These are phyloP conservation scores for Pythium aquatile DNA, from an alignment of 352 stramenopile species.

Conservation along the genomic window DNA sequence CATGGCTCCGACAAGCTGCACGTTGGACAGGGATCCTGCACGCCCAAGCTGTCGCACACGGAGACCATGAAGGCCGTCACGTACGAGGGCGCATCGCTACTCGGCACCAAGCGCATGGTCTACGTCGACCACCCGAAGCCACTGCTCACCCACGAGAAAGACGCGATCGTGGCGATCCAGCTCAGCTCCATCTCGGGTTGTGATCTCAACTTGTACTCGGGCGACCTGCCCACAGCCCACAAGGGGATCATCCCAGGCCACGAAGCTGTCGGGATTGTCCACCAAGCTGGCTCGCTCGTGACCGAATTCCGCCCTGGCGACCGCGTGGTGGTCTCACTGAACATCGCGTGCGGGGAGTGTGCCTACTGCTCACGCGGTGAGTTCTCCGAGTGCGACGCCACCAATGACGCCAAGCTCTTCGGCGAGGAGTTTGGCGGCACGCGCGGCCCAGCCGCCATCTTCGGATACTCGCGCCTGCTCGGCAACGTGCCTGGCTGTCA, in stretches of 20 bases:
- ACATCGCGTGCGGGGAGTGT: slow-evolving; percentile 43
- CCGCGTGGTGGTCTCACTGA: slow-evolving; percentile 42
- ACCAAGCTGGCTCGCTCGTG: slow-evolving; percentile 34
- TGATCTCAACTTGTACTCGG: slow-evolving; percentile 40
- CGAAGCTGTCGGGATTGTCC: slow-evolving; percentile 40
- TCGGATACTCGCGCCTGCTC: slow-evolving; percentile 37
- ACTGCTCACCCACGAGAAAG: slow-evolving; percentile 30
- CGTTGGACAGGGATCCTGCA: slow-evolving; percentile 29
- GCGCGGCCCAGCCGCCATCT: slow-evolving; percentile 32
- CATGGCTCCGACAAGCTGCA: slow-evolving; percentile 17
- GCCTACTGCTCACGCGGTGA: slow-evolving; percentile 32
- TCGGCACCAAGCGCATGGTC: slow-evolving; percentile 20
- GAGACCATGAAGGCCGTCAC: slow-evolving; percentile 39
- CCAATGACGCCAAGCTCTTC: slow-evolving; percentile 44
- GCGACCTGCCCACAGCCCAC: slow-evolving; percentile 35
- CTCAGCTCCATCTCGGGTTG: slow-evolving; percentile 39
- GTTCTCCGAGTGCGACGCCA: slow-evolving; percentile 42
- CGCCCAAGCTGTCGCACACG: slow-evolving; percentile 26
- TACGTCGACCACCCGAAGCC: slow-evolving; percentile 27
- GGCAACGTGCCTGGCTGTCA: slow-evolving; percentile 46
- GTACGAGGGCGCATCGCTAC: slow-evolving; percentile 25
- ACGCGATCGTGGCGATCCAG: slow-evolving; percentile 34
- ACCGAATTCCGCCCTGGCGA: slow-evolving; percentile 34
- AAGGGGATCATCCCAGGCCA: slow-evolving; percentile 44
- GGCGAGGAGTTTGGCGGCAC: slow-evolving; percentile 36